Base-by-base conservation (phyloP, 352 stramenopile species). In the Phytopythium kandeliae region DNA sequence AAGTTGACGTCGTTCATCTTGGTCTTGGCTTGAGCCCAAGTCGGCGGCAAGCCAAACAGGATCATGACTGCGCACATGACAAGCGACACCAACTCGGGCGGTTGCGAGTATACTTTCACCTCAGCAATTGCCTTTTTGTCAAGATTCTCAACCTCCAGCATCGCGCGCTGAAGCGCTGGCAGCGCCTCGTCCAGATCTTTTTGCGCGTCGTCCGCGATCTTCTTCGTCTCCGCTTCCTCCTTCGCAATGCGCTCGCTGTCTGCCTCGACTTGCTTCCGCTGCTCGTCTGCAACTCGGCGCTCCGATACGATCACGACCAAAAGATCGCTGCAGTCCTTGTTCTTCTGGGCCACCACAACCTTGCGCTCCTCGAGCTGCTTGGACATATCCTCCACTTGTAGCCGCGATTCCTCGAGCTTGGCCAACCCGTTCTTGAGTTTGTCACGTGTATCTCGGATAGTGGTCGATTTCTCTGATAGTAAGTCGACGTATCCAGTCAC, bases 51-150 rank as follows among this genome's bases (percentile, higher is more conserved):
- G 2, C 89, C 85, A 56, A 98, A 97, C n/a, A 98, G 70, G 36
- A 97, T 96, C 90, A 97, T 98, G 37, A 98, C 92, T n/a, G 86
- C 93, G 37, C 88, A 92, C 78, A 98, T 92, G 0, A 97, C 89
- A 55, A 96, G 84, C 15, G 94, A 94, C 44, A 98, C 95, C 10
- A 89, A 64, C 52, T 92, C 78, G 0, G 95, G 92, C 17, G 95
- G 95, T 41, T 96, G 92, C 1, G 89, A 88, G 63, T 98, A 98
- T 11, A 96, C 86, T 65, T 98, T 98, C 6, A 98, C 89, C 60
- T 98, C 95, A 6, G 89, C 86, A 43, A 98, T 97, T 1, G 87
- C 72, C 47, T 88, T 92, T 67, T 98, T 98, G 58, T 98, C 93
- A 1, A 98, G 75, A 48, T 97, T 96, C 50, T 98, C 89, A 15